phyloP scores from a whole-genome alignment of 148 eudicot species.

The Rhododendron ovatum region DNA sequence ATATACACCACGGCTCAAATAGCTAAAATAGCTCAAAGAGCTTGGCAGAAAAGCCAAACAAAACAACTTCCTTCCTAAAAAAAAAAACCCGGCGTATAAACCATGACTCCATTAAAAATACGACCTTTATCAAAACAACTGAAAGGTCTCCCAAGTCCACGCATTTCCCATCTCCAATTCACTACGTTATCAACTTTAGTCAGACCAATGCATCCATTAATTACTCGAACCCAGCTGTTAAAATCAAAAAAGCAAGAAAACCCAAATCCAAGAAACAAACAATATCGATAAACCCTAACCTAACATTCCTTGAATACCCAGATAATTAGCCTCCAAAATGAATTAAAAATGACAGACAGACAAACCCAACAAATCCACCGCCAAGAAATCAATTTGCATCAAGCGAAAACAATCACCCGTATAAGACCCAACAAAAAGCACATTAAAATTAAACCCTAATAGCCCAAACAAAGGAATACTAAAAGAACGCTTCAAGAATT shows the following conservation, averaged over 20 bases:
- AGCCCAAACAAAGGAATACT: background rate
- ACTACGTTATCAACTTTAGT: background rate
- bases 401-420: background rate
- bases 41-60: background rate
- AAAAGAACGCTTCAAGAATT: background rate
- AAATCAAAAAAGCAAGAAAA: background rate
- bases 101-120: background rate
- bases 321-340: background rate
- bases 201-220: background rate
- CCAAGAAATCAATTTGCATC: background rate
- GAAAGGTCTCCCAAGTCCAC: background rate
- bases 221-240: background rate
- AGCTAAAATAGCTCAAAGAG: background rate
- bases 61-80: background rate
- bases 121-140: background rate
- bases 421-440: background rate
- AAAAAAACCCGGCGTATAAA: background rate
- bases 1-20: background rate
- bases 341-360: background rate
- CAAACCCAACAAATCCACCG: background rate
- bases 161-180: background rate
- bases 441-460: conserved; percentile 11
- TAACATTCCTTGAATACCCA: background rate
- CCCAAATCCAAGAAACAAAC: background rate
- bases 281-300: background rate